Evolutionary conservation across 2,329 filamentous ascomycete genomes (phyloP), one percentile per base, ranked within the genome.

Genomic region (Bertia moriformis): DNA sequence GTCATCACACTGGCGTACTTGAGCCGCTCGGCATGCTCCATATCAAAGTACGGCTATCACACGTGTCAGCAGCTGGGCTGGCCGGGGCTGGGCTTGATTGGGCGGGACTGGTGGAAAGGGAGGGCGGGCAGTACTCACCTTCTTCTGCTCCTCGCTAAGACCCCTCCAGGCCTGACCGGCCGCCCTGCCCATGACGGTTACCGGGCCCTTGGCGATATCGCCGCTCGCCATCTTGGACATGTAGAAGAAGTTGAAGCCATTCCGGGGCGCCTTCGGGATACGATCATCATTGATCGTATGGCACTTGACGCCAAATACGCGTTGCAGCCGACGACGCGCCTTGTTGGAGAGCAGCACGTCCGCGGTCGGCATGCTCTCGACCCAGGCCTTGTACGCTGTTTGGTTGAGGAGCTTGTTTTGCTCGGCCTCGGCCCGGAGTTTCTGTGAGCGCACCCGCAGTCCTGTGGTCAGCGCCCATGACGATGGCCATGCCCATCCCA

Each of bases 211-310:
- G n/a, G 7, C n/a, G 22, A n/a, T n/a, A 10, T 27, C 7, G 7
- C 22, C 22, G 7, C 7, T 24, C 18, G 14, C 4, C 4, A 62
- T 41, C 58, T 43, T 58, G 10, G 57, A 49, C 49, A 58, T 57
- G 41, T 58, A 40, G 50, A 55, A 74, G 3, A 55, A 41, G 5
- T 40, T 37, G 45, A 49, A 72, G 18, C 59, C 18, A 12, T 39
- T 48, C 12, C 24, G 0, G 10, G 61, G 47, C 24, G 44, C 47
- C 51, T 62, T 65, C 44, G 71, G 71, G 22, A 57, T 44, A 30
- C 71, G 69, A 2, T 61, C 54, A 47, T 76, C 71, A 2, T 43
- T 44, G 45, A 75, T 61, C 14, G 40, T 1, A 14, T 39, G n/a
- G 32, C 20, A 3, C 17, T 40, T 33, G 45, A 51, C 48, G 38